Evolutionary conservation across 495 filamentous ascomycete species (phyloP).

Genomic region (Lepraria neglecta): DNA sequence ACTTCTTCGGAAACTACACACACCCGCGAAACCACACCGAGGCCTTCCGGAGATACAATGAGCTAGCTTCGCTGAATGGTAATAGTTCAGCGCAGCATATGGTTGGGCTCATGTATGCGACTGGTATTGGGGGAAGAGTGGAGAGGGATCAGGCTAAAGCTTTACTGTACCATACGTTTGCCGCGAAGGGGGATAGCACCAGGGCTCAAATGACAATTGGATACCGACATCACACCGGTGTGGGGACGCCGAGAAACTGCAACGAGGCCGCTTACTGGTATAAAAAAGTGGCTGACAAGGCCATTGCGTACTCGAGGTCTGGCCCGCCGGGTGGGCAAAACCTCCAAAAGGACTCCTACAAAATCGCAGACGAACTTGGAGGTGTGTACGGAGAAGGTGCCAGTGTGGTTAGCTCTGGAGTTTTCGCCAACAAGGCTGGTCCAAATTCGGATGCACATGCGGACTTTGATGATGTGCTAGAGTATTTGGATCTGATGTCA

Average conservation of each 20-base stretch:
- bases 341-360: constrained; percentile 67
- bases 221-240: constrained; percentile 77
- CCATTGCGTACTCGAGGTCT: constrained; percentile 73
- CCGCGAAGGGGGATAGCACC: constrained; percentile 75
- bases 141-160: constrained; percentile 87
- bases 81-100: constrained; percentile 92
- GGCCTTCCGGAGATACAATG: constrained; percentile 76
- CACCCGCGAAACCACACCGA: constrained; percentile 76
- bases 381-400: constrained; percentile 95
- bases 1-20: constrained; percentile 91
- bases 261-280: constrained; percentile 82
- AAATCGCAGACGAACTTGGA: constrained; percentile 76
- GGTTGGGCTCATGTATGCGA: constrained; percentile 94
- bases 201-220: constrained; percentile 91
- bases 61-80: constrained; percentile 68
- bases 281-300: constrained; percentile 89
- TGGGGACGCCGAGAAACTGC: constrained; percentile 79
- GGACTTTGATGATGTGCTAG: constrained; percentile 84
- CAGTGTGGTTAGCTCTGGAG: constrained; percentile 83
- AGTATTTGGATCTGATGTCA: constrained; percentile 90
- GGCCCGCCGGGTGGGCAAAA: constrained; percentile 84
- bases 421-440: constrained; percentile 66
- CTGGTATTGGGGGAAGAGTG: constrained; percentile 77
- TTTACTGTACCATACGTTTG: constrained; percentile 89
- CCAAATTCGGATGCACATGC: constrained; percentile 68